phyloP scores from a whole-genome alignment of 805 yeast species.

The Candida silvatica region DNA sequence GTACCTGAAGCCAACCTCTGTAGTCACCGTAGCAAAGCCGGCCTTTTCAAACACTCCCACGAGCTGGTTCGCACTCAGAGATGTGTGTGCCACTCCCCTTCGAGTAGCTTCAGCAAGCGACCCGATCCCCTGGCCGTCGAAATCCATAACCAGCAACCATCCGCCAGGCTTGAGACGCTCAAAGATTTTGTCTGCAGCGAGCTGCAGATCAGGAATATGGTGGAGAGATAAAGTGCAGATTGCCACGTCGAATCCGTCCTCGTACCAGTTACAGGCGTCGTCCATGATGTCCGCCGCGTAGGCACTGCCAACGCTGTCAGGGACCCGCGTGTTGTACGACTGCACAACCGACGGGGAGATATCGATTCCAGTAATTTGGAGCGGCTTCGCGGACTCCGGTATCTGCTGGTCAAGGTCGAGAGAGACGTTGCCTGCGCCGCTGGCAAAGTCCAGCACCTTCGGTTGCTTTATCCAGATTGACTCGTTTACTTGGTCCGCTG shows the following conservation, averaged over 20 bases:
- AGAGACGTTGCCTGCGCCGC: conserved; percentile 1
- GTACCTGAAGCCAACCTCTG: conserved; percentile 1
- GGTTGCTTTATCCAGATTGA: neutral
- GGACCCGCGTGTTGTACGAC: conserved; percentile 1
- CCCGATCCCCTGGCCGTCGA: neutral
- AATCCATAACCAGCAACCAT: conserved; percentile 3
- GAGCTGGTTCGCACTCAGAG: neutral
- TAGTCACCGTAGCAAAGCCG: neutral
- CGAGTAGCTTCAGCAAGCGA: neutral
- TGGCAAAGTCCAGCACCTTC: conserved; percentile 1
- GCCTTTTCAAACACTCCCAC: neutral
- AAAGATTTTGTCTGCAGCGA: neutral
- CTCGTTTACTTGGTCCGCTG: neutral
- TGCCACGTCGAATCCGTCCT: neutral
- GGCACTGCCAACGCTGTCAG: neutral
- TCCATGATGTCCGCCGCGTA: neutral
- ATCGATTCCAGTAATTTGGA: conserved; percentile 1
- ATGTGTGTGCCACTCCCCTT: conserved; percentile 1
- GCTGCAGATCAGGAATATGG: conserved; percentile 1
- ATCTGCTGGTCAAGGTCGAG: neutral
- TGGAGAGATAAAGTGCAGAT: conserved; percentile 2
- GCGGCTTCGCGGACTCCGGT: neutral
- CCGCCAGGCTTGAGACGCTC: neutral
- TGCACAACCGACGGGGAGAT: neutral
- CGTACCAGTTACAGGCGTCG: neutral